phyloP scores from a whole-genome alignment of 345 rosid species.

The Eucalyptus pauciflora region DNA sequence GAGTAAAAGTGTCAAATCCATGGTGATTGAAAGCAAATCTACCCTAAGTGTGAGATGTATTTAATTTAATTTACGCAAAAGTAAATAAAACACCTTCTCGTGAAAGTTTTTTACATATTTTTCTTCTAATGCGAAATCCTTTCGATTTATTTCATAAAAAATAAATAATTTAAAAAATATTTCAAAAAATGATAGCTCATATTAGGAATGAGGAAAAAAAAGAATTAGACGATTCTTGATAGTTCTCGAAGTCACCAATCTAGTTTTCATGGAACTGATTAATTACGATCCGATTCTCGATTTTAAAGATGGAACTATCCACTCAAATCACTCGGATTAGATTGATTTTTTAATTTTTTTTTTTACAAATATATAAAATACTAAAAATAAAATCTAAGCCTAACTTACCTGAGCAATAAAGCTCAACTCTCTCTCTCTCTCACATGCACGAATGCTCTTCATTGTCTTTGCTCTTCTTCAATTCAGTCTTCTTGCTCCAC shows the following conservation, averaged over 20 bases:
- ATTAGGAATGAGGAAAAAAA: accelerated
- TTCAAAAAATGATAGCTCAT: accelerated
- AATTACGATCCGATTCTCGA: accelerated
- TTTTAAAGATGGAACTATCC: accelerated
- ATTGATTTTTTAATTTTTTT: too few relatives aligned
- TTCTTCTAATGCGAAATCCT: accelerated
- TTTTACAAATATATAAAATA: too few relatives aligned
- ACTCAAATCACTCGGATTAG: accelerated
- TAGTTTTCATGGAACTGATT: accelerated
- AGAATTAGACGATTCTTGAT: accelerated
- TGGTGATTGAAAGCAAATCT: neutral
- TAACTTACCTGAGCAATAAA: too few relatives aligned
- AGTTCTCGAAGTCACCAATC: accelerated
- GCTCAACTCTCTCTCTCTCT: neutral
- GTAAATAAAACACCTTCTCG: neutral
- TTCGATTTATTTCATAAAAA: neutral
- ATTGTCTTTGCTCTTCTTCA: neutral
- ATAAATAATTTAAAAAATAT: neutral
- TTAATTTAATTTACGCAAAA: neutral
- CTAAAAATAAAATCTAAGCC: too few relatives aligned
- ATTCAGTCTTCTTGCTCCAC: neutral
- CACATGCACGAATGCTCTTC: neutral
- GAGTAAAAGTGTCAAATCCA: neutral
- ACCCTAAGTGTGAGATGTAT: neutral
- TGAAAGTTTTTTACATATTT: neutral